Base-by-base conservation (phyloP, 495 filamentous ascomycete genomes). In the Aspergillus nidulans region DNA sequence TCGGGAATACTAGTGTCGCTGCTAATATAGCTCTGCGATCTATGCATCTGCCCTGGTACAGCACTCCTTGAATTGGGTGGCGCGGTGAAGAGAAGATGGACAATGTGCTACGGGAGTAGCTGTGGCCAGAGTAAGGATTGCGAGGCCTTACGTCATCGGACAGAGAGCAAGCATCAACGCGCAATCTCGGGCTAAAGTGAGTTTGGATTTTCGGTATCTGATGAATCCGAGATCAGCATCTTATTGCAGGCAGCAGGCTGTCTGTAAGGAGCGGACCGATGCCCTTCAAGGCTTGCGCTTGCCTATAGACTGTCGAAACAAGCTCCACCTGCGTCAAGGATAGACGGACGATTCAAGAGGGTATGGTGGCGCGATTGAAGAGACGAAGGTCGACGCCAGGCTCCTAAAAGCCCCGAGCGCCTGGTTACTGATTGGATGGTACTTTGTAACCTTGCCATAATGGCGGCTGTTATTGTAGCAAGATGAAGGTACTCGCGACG, bases 221-320 rank as follows among this genome's bases (percentile, higher is more conserved):
- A 10, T 34, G 30, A 12, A 34, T 10, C 30, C 10, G 30, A 12
- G 30, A 34, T 34, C 30, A 34, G 30, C 8, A 34, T 7, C n/a
- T n/a, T 34, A 34, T 34, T 34, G 30, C 26, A n/a, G n/a, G n/a
- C n/a, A n/a, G n/a, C 39, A 43, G 12, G 41, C 36, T 39, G 41
- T 16, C 16, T 19, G 8, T 8, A 15, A 39, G 12, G 12, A 39
- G 8, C 6, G n/a, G 16, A 8, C 19, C 41, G 19, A 41, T 8
- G 19, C 23, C 16, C 18, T 18, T 43, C 41, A 12, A 34, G 30
- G 9, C 30, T 34, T 23, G 44, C 15, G 19, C 15, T 20, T 54
- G 25, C 26, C 26, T 40, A 19, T 36, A 41, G 18, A 25, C 40
- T 49, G 16, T 41, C 45, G 44, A 55, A 54, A 55, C 52, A 55